phyloP scores from a whole-genome alignment of 306 rosid genomes.

The Vigna mungo region DNA sequence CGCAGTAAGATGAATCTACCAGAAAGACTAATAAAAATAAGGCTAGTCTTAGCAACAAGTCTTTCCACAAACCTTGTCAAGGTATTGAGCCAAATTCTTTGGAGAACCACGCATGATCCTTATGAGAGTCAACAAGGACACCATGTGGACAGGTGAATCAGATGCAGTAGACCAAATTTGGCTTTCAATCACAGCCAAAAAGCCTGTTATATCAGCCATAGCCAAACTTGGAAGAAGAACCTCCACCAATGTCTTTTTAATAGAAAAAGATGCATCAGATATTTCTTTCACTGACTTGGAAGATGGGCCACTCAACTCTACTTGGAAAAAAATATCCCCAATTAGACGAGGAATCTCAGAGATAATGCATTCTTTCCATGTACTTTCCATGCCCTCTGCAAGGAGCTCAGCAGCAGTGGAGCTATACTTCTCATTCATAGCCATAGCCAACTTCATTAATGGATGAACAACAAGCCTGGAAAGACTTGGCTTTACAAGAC shows the following conservation, averaged over 20 bases:
- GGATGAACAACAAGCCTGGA: constrained; percentile 80
- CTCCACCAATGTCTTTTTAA: constrained; percentile 75
- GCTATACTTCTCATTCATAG: constrained; percentile 91
- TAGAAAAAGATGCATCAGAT: constrained; percentile 64
- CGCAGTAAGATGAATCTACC: constrained; percentile 31
- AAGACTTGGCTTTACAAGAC: constrained; percentile 82
- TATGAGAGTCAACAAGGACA: constrained; percentile 84
- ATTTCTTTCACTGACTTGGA: constrained; percentile 53
- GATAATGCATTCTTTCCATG: constrained; percentile 80
- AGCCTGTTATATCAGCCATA: constrained; percentile 81
- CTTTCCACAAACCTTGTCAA: constrained; percentile 84
- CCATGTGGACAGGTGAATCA: constrained; percentile 91
- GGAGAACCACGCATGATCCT: constrained; percentile 89
- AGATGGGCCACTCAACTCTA: constrained; percentile 86
- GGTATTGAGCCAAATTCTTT: constrained; percentile 80
- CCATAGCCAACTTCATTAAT: constrained; percentile 86
- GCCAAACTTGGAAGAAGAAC: constrained; percentile 98
- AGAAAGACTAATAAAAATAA: constrained; percentile 22
- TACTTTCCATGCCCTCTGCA: constrained; percentile 96
- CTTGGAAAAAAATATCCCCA: constrained; percentile 91
- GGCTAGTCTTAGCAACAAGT: constrained; percentile 38
- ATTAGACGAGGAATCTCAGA: constrained; percentile 81
- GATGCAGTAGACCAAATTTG: constrained; percentile 99
- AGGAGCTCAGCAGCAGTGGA: constrained; percentile 99
- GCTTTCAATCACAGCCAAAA: constrained; percentile 80